Evolutionary conservation across 208 protist genomes (phyloP).

Genomic region (Wallacemonas sp.): DNA sequence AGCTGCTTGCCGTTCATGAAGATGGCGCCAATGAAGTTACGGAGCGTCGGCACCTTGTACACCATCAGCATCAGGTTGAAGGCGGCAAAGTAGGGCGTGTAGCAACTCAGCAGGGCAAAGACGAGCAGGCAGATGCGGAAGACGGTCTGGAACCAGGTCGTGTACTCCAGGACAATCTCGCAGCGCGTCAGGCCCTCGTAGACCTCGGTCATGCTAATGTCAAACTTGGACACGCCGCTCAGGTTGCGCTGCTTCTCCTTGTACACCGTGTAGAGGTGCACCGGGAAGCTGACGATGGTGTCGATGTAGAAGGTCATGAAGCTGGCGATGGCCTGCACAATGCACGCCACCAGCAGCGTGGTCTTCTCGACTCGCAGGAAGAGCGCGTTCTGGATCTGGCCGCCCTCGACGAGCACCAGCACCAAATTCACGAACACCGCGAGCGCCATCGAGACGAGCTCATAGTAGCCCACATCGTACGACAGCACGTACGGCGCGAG

Average conservation of each 20-base stretch:
- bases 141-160: conserved; percentile 48
- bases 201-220: conserved; percentile 55
- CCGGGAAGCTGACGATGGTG: conserved; percentile 52
- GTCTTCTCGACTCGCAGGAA: conserved; percentile 4
- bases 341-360: conserved; percentile 29
- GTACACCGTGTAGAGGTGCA: conserved; percentile 58
- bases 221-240: conserved; percentile 37
- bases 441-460: conserved; percentile 53
- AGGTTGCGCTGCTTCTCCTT: conserved; percentile 57
- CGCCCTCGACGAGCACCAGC: conserved; percentile 50
- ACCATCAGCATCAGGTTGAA: conserved; percentile 76
- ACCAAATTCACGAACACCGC: conserved; percentile 62
- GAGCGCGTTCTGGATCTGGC: background rate
- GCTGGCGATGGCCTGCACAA: conserved; percentile 55
- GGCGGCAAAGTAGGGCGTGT: conserved; percentile 73
- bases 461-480: conserved; percentile 54
- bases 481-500: conserved; percentile 50
- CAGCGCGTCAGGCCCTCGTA: conserved; percentile 42
- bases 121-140: conserved; percentile 59
- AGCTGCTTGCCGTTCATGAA: conserved; percentile 83
- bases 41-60: conserved; percentile 72
- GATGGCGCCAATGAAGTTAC: conserved; percentile 77
- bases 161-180: conserved; percentile 45
- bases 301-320: conserved; percentile 49
- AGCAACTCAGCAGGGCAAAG: conserved; percentile 58